Base-by-base conservation (phyloP, 139 green algal species). In the Desmodesmus armatus region DNA sequence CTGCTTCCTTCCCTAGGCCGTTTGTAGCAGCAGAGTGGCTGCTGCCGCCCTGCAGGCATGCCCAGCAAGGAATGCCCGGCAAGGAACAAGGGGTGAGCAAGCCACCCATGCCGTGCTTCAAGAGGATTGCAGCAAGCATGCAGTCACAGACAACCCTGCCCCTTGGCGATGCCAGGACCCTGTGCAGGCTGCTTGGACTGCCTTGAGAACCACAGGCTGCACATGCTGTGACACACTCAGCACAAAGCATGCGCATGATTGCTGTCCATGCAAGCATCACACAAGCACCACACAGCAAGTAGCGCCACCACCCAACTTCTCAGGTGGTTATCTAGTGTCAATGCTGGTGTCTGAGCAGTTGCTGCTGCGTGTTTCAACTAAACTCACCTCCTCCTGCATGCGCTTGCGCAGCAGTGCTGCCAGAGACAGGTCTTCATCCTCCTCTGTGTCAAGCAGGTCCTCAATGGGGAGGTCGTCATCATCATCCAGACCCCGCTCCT, bases 391-490 rank as follows among this genome's bases (percentile, higher is more conserved):
- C 23, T n/a, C 43, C 5, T 69, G 43, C 47, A 67, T 41, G 43
- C 82, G 67, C 44, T 69, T 49, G 37, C 44, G 31, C 78, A 96
- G 94, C 85, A 96, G 92, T 39, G 87, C 71, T 23, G 92, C 89
- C 23, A 93, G 90, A 0, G 91, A 95, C 41, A 96, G 75, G 79
- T 96, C 93, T 58, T 90, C 88, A 11, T 93, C 87, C 2, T 83
- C 89, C 13, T 87, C 70, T 6, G 70, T 72, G 35, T 83, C 82
- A 39, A 84, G 41, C 33, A 87, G 60, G 17, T 80, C 60, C 55
- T 89, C 79, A 47, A 91, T 83, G 2, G 65, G 73, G 19, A 80
- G 3, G 23, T 89, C 83, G 21, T 82, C 78, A 0, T 89, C 92
- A 67, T 92, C 89, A 0, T 90, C 85, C 0, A 76, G 43, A 29